Conservation (phyloP, 805 yeast species). For the Candida cerambycidarum region DNA sequence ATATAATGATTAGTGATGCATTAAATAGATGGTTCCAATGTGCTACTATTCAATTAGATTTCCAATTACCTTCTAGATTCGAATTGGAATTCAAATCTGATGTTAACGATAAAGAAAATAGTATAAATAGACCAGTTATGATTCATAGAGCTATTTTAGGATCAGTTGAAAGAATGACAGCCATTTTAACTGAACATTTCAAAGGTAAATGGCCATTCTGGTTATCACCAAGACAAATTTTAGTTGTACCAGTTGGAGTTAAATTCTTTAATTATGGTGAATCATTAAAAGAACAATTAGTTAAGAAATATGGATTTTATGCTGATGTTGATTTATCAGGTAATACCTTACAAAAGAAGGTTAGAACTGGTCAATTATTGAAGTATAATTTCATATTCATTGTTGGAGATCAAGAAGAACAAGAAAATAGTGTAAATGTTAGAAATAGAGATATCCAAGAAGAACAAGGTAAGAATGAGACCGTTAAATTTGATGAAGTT, state of each 20-base stretch:
- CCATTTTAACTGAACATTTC: constrained; percentile 94
- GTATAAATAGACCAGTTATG: constrained; percentile 90
- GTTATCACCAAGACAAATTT: constrained; percentile 98
- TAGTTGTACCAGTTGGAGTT: constrained; percentile 96
- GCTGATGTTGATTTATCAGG: constrained; percentile 93
- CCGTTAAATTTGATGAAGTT: constrained; percentile 70
- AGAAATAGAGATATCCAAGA: constrained; percentile 95
- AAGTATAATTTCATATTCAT: constrained; percentile 94
- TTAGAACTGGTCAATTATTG: constrained; percentile 92
- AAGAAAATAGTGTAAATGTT: constrained; percentile 78
- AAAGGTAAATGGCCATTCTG: constrained; percentile 99
- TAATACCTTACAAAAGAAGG: constrained; percentile 97
- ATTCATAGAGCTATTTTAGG: constrained; percentile 99
- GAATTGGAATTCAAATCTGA: constrained; percentile 80
- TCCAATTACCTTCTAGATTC: constrained; percentile 95
- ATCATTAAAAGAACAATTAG: constrained; percentile 64
- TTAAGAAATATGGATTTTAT: constrained; percentile 71
- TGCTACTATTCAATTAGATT: constrained; percentile 97
- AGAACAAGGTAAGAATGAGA: constrained; percentile 90
- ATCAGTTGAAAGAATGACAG: constrained; percentile 98
- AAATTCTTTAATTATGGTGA: constrained; percentile 90
- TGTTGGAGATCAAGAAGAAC: constrained; percentile 94
- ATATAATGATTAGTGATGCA: constrained; percentile 93
- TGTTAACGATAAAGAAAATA: constrained; percentile 53
- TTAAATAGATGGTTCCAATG: constrained; percentile 97